phyloP scores from a whole-genome alignment of 805 yeast genomes.

The Saccharomycopsis malanga region DNA sequence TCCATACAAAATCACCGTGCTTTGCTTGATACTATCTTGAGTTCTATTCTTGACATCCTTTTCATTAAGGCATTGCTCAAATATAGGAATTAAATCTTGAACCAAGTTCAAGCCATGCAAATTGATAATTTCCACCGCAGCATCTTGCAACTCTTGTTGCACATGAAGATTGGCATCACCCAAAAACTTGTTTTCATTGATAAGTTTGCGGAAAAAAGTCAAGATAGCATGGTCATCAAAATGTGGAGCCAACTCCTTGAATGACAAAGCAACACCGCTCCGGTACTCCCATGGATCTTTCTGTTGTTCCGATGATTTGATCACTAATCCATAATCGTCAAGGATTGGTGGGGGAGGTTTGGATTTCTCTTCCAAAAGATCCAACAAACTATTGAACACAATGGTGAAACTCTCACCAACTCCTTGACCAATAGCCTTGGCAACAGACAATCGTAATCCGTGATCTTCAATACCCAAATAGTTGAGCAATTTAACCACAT shows the following conservation, averaged over 20 bases:
- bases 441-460: conserved; percentile 66
- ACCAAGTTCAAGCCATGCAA: conserved; percentile 57
- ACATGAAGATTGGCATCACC: conserved; percentile 71
- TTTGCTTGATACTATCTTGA: conserved; percentile 64
- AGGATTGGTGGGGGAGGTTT: conserved; percentile 69
- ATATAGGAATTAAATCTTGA: conserved; percentile 73
- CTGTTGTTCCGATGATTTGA: conserved; percentile 51
- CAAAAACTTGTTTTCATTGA: conserved; percentile 49
- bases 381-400: conserved; percentile 41
- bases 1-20: conserved; percentile 83
- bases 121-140: conserved; percentile 72
- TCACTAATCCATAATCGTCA: conserved; percentile 75
- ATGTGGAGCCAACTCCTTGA: conserved; percentile 49
- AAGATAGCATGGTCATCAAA: conserved; percentile 38
- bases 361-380: conserved; percentile 51
- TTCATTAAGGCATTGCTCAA: conserved; percentile 56
- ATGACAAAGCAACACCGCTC: conserved; percentile 68
- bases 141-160: conserved; percentile 76
- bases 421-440: conserved; percentile 62
- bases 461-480: conserved; percentile 50
- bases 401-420: conserved; percentile 29
- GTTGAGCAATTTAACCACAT: conserved; percentile 38
- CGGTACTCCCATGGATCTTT: conserved; percentile 81
- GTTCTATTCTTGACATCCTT: conserved; percentile 39
- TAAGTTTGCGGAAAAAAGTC: conserved; percentile 53